A percentile compares a stretch with the other conserved stretches of the same genome.
These are phyloP conservation scores for Podospora pseudopauciseta DNA, from an alignment of 495 filamentous ascomycete genomes.

Conservation along the genomic window DNA sequence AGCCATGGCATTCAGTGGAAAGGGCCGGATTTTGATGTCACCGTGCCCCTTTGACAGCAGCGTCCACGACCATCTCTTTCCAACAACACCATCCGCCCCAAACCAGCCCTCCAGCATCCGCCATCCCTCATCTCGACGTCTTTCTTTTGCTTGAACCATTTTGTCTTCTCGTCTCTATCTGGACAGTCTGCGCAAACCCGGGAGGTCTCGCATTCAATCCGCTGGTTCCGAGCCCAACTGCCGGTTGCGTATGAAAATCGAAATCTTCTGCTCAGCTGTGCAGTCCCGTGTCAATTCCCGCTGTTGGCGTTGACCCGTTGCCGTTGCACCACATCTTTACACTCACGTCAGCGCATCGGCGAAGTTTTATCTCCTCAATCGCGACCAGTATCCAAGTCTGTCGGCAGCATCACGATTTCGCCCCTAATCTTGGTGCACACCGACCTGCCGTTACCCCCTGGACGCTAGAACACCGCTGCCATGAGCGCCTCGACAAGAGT, in stretches of 20 bases:
- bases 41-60: slow-evolving; percentile 18
- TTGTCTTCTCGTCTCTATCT: neutral
- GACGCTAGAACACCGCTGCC: slow-evolving; percentile 11
- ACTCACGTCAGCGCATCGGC: slow-evolving; percentile 11
- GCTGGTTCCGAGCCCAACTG: slow-evolving; percentile 1
- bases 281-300: slow-evolving; percentile 3
- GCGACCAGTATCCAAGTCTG: neutral
- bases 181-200: neutral
- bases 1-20: slow-evolving; percentile 14
- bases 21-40: slow-evolving; percentile 27
- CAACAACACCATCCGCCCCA: neutral
- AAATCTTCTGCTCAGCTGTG: neutral
- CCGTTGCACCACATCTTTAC: neutral
- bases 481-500: slow-evolving; percentile 62
- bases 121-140: neutral
- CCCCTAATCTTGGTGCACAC: neutral
- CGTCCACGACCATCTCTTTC: neutral
- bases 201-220: slow-evolving; percentile 1
- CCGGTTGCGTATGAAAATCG: slow-evolving; percentile 2
- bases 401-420: neutral
- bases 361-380: slow-evolving; percentile 1
- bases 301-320: neutral
- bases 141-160: neutral
- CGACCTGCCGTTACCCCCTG: slow-evolving; percentile 1
- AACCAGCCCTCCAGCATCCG: neutral